phyloP scores from a whole-genome alignment of 306 rosid genomes.

The Gastrolobium bilobum region DNA sequence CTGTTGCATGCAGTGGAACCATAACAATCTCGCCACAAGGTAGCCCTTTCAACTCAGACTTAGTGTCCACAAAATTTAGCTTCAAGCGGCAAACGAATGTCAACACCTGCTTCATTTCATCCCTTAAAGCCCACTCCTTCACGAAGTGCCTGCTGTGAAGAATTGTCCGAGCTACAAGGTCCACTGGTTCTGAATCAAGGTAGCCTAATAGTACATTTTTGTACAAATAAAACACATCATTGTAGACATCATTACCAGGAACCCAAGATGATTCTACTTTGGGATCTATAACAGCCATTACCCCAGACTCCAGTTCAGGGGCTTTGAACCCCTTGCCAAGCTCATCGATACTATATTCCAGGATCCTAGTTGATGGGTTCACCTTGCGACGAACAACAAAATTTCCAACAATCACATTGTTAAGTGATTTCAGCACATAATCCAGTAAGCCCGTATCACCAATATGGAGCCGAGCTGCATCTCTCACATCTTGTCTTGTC shows the following conservation, averaged over 20 bases:
- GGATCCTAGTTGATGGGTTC: constrained; percentile 73
- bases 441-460: constrained; percentile 96
- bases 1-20: constrained; percentile 79
- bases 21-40: constrained; percentile 72
- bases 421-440: constrained; percentile 83
- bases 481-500: constrained; percentile 91
- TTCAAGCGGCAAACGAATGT: constrained; percentile 69
- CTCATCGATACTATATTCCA: constrained; percentile 83
- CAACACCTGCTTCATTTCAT: constrained; percentile 71
- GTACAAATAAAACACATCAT: constrained; percentile 71
- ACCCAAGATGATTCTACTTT: constrained; percentile 45
- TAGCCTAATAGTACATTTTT: constrained; percentile 72
- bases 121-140: constrained; percentile 71
- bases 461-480: constrained; percentile 85
- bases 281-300: constrained; percentile 29
- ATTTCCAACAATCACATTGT: constrained; percentile 78
- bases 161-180: constrained; percentile 69
- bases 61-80: constrained; percentile 57
- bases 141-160: constrained; percentile 81
- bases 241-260: constrained; percentile 75
- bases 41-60: constrained; percentile 51
- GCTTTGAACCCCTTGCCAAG: constrained; percentile 48
- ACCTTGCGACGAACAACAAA: constrained; percentile 77
- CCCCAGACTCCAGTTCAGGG: constrained; percentile 51
- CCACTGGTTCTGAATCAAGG: constrained; percentile 70